Conservation (phyloP, 352 stramenopile species). For the Phytophthora quininea region DNA sequence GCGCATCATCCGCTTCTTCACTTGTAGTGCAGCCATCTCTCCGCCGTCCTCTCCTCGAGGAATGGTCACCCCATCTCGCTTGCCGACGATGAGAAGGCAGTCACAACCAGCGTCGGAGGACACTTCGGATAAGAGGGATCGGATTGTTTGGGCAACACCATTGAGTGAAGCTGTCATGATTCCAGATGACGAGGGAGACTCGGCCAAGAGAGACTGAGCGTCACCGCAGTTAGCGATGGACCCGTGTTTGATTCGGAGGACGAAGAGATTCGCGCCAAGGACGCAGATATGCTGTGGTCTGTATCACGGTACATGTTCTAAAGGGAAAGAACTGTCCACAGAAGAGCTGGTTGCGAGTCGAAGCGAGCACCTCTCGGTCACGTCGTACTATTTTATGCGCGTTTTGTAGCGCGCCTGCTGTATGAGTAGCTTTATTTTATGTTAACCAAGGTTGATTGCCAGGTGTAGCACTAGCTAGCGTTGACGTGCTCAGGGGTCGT, state of each 20-base stretch:
- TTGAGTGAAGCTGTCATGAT: constrained; percentile 41
- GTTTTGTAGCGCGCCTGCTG: constrained; percentile 22
- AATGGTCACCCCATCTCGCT: constrained; percentile 34
- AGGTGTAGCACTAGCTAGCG: constrained; percentile 15
- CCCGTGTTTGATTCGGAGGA: constrained; percentile 46
- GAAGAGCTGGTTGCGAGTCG: constrained; percentile 21
- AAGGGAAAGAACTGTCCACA: constrained; percentile 6
- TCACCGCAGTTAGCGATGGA: constrained; percentile 36
- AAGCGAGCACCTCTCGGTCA: constrained; percentile 19
- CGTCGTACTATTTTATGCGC: constrained; percentile 37
- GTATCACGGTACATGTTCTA: constrained; percentile 67
- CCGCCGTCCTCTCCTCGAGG: constrained; percentile 49
- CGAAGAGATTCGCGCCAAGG: constrained; percentile 60
- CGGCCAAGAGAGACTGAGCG: constrained; percentile 33
- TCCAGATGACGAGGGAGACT: constrained; percentile 33
- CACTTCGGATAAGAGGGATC: constrained; percentile 34
- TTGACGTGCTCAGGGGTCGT: constrained; percentile 19
- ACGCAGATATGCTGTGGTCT: constrained; percentile 62
- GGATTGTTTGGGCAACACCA: constrained; percentile 41
- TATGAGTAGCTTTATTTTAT: constrained; percentile 26
- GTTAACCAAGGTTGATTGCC: constrained; percentile 34
- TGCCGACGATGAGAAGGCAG: constrained; percentile 35
- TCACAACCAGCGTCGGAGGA: constrained; percentile 36
- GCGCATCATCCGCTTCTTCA: constrained; percentile 87
- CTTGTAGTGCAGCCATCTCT: constrained; percentile 67